Conservation (phyloP, 2,329 filamentous ascomycete genomes). For the Apiospora phragmitis region DNA sequence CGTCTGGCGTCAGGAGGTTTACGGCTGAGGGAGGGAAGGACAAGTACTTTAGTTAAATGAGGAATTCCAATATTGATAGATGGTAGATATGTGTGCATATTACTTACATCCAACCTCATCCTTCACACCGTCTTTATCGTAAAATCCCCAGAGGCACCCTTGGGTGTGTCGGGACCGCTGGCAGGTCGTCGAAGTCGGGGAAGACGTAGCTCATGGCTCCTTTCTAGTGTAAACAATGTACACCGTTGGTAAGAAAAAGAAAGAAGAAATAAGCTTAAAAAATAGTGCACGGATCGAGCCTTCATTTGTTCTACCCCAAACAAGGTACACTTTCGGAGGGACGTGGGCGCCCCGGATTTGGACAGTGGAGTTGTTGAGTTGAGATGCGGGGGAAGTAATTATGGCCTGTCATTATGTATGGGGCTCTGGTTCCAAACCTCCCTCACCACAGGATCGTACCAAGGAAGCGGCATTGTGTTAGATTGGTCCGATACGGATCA, state of each 20-base stretch:
- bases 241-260: background rate
- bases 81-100: background rate
- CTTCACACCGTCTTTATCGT: background rate
- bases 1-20: background rate
- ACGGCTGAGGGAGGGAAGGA: background rate
- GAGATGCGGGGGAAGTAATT: background rate
- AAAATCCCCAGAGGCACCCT: background rate
- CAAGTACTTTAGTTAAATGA: too few relatives aligned
- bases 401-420: background rate
- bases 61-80: background rate
- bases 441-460: background rate
- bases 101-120: background rate
- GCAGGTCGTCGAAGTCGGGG: background rate
- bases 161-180: background rate
- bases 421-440: background rate
- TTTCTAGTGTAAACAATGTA: background rate
- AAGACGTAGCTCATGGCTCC: background rate
- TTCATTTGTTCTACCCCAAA: background rate
- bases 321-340: background rate
- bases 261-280: too few relatives aligned
- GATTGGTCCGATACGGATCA: background rate
- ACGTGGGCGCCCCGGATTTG: background rate
- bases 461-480: background rate
- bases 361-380: background rate
- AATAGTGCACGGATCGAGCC: too few relatives aligned